phyloP scores from a whole-genome alignment of 116 monocot species.

The Iris pallida region DNA sequence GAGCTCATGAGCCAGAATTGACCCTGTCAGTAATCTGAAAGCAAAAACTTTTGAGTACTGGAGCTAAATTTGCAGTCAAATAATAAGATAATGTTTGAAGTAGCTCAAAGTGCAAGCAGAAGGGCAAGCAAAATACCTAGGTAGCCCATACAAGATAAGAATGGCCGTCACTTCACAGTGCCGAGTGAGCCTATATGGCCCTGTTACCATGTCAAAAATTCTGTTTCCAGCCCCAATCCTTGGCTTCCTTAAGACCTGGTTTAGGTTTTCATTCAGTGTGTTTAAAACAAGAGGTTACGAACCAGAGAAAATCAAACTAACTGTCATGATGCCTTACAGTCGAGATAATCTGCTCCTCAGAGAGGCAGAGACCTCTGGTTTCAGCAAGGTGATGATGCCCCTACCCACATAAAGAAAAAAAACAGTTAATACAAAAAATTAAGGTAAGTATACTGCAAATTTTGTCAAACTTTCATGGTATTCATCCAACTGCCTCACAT shows the following conservation, averaged over 20 bases:
- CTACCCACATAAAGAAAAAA: slow-evolving; percentile 16
- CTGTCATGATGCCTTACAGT: slow-evolving; percentile 36
- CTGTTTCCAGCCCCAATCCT: slow-evolving; percentile 46
- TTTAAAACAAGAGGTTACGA: not conserved
- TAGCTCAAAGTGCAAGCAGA: too few species aligned
- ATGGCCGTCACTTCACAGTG: slow-evolving; percentile 87
- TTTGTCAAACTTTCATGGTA: not conserved
- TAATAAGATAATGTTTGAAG: too few species aligned
- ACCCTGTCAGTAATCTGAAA: slow-evolving; percentile 74
- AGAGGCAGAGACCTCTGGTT: slow-evolving; percentile 85
- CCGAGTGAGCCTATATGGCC: slow-evolving; percentile 47
- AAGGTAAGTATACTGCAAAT: not conserved
- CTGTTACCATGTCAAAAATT: slow-evolving; percentile 57
- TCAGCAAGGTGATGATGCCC: slow-evolving; percentile 73
- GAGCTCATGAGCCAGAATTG: slow-evolving; percentile 93
- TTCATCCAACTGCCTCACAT: slow-evolving; percentile 32
- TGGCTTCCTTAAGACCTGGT: slow-evolving; percentile 59
- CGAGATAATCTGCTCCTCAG: slow-evolving; percentile 78
- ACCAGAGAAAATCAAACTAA: not conserved
- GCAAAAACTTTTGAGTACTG: not conserved
- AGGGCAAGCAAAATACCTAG: slow-evolving; percentile 41
- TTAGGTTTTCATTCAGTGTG: not conserved
- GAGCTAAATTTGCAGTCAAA: not conserved
- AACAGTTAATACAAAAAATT: not conserved
- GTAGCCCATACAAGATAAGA: slow-evolving; percentile 68